Base-by-base conservation (phyloP, 495 filamentous ascomycete genomes). In the Penicillium nucicola region DNA sequence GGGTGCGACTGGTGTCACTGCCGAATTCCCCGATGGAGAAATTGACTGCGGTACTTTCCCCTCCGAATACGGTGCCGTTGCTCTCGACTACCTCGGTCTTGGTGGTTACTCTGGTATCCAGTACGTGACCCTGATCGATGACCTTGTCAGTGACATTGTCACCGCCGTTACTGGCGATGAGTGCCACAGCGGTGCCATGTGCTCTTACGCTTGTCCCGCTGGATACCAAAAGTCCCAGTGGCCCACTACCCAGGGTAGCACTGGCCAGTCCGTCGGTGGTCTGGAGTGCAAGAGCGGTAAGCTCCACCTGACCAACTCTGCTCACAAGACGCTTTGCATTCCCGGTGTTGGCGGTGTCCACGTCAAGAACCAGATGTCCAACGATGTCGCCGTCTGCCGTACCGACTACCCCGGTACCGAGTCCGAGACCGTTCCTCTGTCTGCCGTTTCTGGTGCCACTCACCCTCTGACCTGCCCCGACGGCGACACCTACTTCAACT, bases 381-480 rank as follows among this genome's bases (percentile, higher is more conserved):
- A 77, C 12, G 70, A 77, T 30, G 85, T 88, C 35, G 80, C 89
- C 36, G 76, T 96, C 52, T 98, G 93, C 81, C 90, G 91, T 65
- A 97, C 93, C 42, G 91, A 97, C 64, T 98, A 98, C 69, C 93
- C 93, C 48, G 93, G 86, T 55, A 82, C 82, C 48, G 93, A 98
- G 73, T 70, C 75, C 52, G 90, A 95, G 81, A 87, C 85, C 30
- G 78, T 97, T 48, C 91, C 92, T 42, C 64, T 91, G 19, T 69
- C 81, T 55, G 76, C 83, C 25, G 53, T 58, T 14, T 63, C 84
- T 44, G 87, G 86, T 35, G 57, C 64, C 10, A 74, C 66, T 9
- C 76, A 77, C 50, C 66, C 77, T 25, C 68, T 98, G 57, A 88
- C 89, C 55, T 87, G 85, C 76, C 89, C 93, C 23, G 69, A 86